A percentile compares a stretch with the other conserved stretches of the same genome.
Evolutionary conservation across 1,284 basidiomycete species (phyloP).

Genomic region (Abortiporus biennis): DNA sequence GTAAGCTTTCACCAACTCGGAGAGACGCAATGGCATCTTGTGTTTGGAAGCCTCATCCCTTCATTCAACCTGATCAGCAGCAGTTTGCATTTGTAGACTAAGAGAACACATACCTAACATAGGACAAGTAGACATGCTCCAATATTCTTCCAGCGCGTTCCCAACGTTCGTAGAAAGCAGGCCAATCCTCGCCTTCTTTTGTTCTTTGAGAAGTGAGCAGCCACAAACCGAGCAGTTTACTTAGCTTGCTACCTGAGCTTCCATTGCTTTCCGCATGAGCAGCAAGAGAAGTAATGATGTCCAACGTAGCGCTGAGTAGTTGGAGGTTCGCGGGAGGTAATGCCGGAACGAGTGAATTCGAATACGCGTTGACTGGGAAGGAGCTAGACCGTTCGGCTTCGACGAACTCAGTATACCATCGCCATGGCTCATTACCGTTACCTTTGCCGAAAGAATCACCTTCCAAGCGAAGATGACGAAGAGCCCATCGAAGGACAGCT

Average conservation of each 20-base stretch:
- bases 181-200: conserved; percentile 46
- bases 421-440: conserved; percentile 32
- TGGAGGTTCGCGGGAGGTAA: conserved; percentile 51
- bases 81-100: conserved; percentile 1
- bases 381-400: conserved; percentile 47
- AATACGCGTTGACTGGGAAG: conserved; percentile 57
- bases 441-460: conserved; percentile 43
- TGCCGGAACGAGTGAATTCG: conserved; percentile 48
- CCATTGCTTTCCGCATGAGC: conserved; percentile 65
- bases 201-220: conserved; percentile 43
- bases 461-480: conserved; percentile 63
- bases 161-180: conserved; percentile 66
- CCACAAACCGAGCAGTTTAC: conserved; percentile 70
- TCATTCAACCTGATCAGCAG: not conserved
- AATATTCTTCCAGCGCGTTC: conserved; percentile 61
- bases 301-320: conserved; percentile 48
- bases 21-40: conserved; percentile 59
- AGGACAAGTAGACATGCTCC: conserved; percentile 67
- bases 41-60: conserved; percentile 55
- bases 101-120: conserved; percentile 47
- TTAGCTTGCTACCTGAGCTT: conserved; percentile 67
- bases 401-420: conserved; percentile 61
- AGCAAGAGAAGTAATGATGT: conserved; percentile 60
- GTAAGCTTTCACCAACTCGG: conserved; percentile 63
- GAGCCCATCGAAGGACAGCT: conserved; percentile 71